Base-by-base conservation (phyloP, 768 basidiomycete genomes). In the Lactifluus hygrophoroides region DNA sequence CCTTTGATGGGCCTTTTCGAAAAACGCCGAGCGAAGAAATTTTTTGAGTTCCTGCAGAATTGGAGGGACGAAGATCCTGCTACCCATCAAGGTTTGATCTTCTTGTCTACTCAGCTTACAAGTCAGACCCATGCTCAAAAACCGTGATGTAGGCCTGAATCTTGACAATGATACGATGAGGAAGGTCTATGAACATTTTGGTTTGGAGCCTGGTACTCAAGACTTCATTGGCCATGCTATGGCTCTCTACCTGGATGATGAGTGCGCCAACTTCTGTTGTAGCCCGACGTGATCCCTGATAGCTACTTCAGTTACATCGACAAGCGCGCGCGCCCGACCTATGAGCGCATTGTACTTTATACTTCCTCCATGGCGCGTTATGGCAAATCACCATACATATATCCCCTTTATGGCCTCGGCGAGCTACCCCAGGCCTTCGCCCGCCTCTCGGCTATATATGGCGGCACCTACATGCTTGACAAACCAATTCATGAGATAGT, bases 401-500 rank as follows among this genome's bases (percentile, higher is more conserved):
- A 99, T 77, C 96, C 96, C 16, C 80, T 97, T 38, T 99, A 98
- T 72, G 96, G 96, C 62, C 89, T 99, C 58, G 96, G 96, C 65
- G 96, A 99, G 71, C 89, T 99, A 50, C 96, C 96, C 10, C 96
- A 99, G 70, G 91, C 96, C 2, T 99, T 99, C 69, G 96, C 96
- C 8, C 92, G 96, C 67, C 83, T 99, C 54, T 93, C 90, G 62
- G 96, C 96, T 64, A 97, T 99, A 70, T 97, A 99, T 69, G 96
- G 96, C 40, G 96, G 96, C 42, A 99, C 96, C 13, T 99, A 99
- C 77, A 99, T 99, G 96, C 86, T 99, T 57, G 94, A 97, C 78
- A 99, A 99, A 75, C 78, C 77, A 46, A 88, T 96, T 67, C 85
- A 95, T 60, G 82, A 88, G 69, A 93, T 98, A 65, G 86, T 96